Conservation (phyloP, 75 land plant species). For the Azolla pinnata region DNA sequence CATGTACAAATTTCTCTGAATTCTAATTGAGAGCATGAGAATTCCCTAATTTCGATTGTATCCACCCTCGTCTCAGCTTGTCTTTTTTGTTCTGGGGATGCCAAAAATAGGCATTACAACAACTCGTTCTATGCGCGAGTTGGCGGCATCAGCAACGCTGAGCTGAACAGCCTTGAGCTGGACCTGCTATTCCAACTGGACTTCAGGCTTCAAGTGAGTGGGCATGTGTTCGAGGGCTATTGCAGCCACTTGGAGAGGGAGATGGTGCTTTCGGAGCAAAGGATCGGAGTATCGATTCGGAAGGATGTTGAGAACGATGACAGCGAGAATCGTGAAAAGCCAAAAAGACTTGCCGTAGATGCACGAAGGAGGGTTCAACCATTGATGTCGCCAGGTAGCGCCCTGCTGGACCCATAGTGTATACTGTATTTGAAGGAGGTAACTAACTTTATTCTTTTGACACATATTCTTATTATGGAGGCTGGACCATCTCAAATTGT, state of each 20-base stretch:
- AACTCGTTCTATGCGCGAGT: conserved; percentile 35
- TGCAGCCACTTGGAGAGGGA: conserved; percentile 33
- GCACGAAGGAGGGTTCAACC: no score
- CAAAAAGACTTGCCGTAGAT: no score
- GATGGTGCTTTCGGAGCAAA: conserved; percentile 3
- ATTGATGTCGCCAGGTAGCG: no score
- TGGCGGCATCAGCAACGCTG: conserved; percentile 30
- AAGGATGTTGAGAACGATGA: no score
- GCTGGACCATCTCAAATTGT: no score
- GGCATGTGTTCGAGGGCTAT: conserved; percentile 21
- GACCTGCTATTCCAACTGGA: conserved; percentile 31
- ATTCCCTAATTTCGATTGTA: background rate
- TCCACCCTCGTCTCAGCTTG: background rate
- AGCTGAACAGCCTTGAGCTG: conserved; percentile 34
- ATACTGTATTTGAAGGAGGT: no score
- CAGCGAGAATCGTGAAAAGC: no score
- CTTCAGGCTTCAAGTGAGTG: conserved; percentile 33
- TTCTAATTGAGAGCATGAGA: background rate
- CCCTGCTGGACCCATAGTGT: no score
- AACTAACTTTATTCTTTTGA: no score
- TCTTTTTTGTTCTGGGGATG: background rate
- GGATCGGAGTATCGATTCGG: no score
- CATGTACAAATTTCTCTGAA: background rate
- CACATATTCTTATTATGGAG: no score
- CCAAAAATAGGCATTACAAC: conserved; percentile 20